Evolutionary conservation across 2,329 filamentous ascomycete species (phyloP).

Genomic region (Colletotrichum liaoningense): DNA sequence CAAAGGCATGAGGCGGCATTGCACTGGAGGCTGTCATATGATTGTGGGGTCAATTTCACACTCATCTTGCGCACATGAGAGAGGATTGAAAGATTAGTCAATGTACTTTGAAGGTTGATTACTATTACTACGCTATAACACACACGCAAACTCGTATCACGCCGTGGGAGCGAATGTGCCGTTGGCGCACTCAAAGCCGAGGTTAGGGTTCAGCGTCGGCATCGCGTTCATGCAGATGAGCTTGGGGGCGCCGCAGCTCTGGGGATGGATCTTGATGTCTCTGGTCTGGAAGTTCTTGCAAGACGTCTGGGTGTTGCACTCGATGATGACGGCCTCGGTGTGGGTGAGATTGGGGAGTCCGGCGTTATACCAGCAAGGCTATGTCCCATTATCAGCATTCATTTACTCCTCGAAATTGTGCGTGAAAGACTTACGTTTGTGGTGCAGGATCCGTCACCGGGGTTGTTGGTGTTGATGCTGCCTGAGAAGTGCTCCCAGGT

Average conservation of each 20-base stretch:
- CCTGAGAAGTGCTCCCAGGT: conserved; percentile 53
- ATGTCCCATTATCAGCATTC: background rate
- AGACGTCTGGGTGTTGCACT: conserved; percentile 52
- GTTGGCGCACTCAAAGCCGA: conserved; percentile 49
- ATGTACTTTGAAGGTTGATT: too few species aligned
- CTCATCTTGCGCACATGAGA: too few species aligned
- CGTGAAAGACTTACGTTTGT: conserved; percentile 39
- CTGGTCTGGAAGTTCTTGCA: conserved; percentile 48
- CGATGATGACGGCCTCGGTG: conserved; percentile 53
- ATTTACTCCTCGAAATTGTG: background rate
- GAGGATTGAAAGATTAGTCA: background rate
- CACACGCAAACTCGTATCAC: background rate
- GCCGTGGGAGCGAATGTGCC: conserved; percentile 38
- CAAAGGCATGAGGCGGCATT: background rate
- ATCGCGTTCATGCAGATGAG: conserved; percentile 50
- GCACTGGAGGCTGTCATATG: background rate
- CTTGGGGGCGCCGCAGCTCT: conserved; percentile 41
- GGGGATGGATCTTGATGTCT: conserved; percentile 47
- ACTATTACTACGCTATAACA: background rate
- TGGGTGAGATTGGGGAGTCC: conserved; percentile 51
- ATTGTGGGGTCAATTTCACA: too few species aligned
- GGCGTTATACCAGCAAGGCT: conserved; percentile 56
- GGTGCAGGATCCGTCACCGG: conserved; percentile 55
- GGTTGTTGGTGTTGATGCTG: conserved; percentile 53
- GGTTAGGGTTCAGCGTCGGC: conserved; percentile 45